Percentiles rank a stretch among this genome's conserved stretches.
These are phyloP conservation scores for Plasmodium vivax DNA, from an alignment of 169 alveolate genomes.

Conservation along the genomic window DNA sequence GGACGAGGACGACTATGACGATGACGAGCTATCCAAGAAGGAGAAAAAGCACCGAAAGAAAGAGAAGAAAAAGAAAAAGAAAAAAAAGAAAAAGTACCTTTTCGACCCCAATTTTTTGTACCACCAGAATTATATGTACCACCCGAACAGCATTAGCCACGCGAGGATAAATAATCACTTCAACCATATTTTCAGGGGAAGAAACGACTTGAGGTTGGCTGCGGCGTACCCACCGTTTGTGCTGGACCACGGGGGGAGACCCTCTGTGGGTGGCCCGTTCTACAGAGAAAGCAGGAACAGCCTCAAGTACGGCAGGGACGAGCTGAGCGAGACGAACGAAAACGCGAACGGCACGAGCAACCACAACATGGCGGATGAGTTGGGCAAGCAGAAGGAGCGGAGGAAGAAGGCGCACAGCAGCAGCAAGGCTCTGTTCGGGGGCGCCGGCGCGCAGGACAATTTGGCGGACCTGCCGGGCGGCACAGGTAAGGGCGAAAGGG, in stretches of 20 bases:
- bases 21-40: not conserved
- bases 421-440: not conserved
- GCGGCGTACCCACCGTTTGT: not conserved
- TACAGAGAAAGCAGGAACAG: not conserved
- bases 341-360: not conserved
- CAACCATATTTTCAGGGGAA: not conserved
- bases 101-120: slow-evolving; percentile 47
- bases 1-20: not conserved
- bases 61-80: slow-evolving; percentile 5
- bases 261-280: not conserved
- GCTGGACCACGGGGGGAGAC: not conserved
- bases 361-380: not conserved
- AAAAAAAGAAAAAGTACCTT: not conserved
- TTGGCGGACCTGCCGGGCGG: not conserved
- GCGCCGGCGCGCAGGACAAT: not conserved
- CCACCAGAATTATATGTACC: slow-evolving; percentile 12
- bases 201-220: not conserved
- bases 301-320: not conserved
- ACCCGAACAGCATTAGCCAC: not conserved
- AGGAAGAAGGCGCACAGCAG: slow-evolving; percentile 4
- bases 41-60: slow-evolving; percentile 10
- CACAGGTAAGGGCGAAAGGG: not conserved
- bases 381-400: not conserved
- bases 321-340: slow-evolving; percentile 23
- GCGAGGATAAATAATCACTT: slow-evolving; percentile 2